Conservation (phyloP, 2,329 filamentous ascomycete genomes). For the Orbilia oligospora region DNA sequence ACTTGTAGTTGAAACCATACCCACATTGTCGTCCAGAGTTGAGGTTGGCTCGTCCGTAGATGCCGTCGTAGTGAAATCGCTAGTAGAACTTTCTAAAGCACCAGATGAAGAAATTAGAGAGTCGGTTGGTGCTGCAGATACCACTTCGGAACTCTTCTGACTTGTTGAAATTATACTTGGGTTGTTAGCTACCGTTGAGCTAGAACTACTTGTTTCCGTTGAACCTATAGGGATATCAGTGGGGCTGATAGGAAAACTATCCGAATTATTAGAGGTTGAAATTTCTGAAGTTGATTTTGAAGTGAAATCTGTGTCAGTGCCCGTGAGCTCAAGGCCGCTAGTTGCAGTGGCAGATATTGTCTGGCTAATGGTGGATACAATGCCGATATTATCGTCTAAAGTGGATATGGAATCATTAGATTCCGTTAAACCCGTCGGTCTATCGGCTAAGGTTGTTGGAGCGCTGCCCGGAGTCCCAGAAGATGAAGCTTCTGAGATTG, state of each 20-base stretch:
- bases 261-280: background rate
- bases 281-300: background rate
- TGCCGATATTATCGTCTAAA: too few relatives aligned
- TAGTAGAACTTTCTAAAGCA: background rate
- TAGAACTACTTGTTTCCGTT: background rate
- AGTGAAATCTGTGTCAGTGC: background rate
- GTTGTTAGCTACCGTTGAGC: conserved; percentile 5
- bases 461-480: too few relatives aligned
- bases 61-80: too few relatives aligned
- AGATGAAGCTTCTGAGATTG: too few relatives aligned
- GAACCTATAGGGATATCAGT: background rate
- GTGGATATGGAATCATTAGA: too few relatives aligned
- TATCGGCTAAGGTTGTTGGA: too few relatives aligned
- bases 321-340: background rate
- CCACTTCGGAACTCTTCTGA: background rate
- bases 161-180: conserved; percentile 2
- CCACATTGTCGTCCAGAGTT: background rate
- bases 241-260: background rate
- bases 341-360: background rate
- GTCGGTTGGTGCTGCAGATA: background rate
- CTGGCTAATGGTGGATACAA: background rate
- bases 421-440: too few relatives aligned
- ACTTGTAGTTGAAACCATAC: background rate
- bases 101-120: background rate
- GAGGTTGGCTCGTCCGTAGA: background rate